Evolutionary conservation across 2,329 filamentous ascomycete species (phyloP), one percentile per base, ranked within the genome.

Genomic region (Pseudogymnoascus sp.): DNA sequence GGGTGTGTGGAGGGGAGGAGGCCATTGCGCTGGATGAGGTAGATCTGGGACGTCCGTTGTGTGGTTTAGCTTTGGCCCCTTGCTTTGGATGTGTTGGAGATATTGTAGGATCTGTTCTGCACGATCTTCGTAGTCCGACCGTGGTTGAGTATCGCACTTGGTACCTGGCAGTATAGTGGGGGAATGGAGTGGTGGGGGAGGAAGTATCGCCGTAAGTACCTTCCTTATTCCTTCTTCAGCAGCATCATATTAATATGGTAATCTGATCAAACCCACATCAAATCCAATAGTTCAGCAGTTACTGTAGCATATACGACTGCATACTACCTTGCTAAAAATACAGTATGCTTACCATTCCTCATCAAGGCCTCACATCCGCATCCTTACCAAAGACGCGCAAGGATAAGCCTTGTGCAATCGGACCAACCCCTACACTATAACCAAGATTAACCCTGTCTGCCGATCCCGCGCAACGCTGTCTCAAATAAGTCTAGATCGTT

Each of bases 1-100:
- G 69, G 8, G 72, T 68, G 8, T 69, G 67, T 45, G 48, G 27
- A 15, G 29, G 5, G 4, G 48, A 5, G 29, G 48, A 13, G 29
- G 48, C 18, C 48, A 55, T 55, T 55, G 48, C 48, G 27, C 27
- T 18, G 48, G 48, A 3, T 52, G 25, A 15, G 42, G 42, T 13
- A 52, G 42, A 33, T 55, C 27, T 55, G 29, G 29, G 48, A 55
- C 9, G 48, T 18, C 9, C 4, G 42, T 29, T 52, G 42, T 48
- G 13, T 29, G 42, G 42, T 48, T 48, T 48, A 48, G 42, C 42
- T 48, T 48, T 45, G 10, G 25, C 25, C 42, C 42, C 42, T 33
- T 55, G 29, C 29, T 55, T 33, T 5, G 48, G 29, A 55, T 4
- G 27, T 18, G 48, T 55, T 33, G 48, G 29, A 18, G 48, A 55